These are phyloP conservation scores for Trichoderma sp. DNA, from an alignment of 2,329 filamentous ascomycete species.

Conservation along the genomic window DNA sequence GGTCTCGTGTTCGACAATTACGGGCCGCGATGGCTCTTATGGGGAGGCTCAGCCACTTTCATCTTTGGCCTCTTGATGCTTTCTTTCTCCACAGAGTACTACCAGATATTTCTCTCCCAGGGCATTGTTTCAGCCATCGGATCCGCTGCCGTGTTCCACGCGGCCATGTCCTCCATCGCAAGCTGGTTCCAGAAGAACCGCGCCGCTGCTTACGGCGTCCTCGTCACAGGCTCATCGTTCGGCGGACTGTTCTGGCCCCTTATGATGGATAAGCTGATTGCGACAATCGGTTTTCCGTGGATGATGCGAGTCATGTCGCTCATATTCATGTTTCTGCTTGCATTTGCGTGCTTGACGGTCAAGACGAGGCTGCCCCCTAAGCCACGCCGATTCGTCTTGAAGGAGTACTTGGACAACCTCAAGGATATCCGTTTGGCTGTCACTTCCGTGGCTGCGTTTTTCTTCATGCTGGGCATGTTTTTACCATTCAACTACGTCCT, in stretches of 20 bases:
- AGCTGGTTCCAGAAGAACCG: constrained; percentile 59
- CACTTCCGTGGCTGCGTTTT: constrained; percentile 52
- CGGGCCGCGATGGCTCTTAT: constrained; percentile 62
- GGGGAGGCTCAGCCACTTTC: constrained; percentile 58
- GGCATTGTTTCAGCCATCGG: constrained; percentile 48
- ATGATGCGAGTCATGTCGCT: constrained; percentile 54
- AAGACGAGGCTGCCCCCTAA: constrained; percentile 51
- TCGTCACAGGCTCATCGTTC: constrained; percentile 57
- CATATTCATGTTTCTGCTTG: constrained; percentile 47
- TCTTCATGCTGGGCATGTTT: constrained; percentile 61
- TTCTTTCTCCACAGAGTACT: constrained; percentile 52
- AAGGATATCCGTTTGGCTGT: constrained; percentile 51
- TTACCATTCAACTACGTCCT: constrained; percentile 59
- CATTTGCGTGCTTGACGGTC: constrained; percentile 44
- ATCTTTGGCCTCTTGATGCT: constrained; percentile 70
- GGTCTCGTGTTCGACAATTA: constrained; percentile 68
- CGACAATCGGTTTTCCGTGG: constrained; percentile 51
- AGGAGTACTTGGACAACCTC: constrained; percentile 53
- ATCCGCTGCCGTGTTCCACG: constrained; percentile 49
- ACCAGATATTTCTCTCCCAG: constrained; percentile 51
- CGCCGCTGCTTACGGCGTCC: constrained; percentile 57
- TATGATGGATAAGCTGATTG: constrained; percentile 59
- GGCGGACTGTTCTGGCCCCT: constrained; percentile 65
- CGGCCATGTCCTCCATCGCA: constrained; percentile 47
- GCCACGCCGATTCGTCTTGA: constrained; percentile 49